Conservation (phyloP, 306 rosid species). For the Casuarina cunninghamiana region DNA sequence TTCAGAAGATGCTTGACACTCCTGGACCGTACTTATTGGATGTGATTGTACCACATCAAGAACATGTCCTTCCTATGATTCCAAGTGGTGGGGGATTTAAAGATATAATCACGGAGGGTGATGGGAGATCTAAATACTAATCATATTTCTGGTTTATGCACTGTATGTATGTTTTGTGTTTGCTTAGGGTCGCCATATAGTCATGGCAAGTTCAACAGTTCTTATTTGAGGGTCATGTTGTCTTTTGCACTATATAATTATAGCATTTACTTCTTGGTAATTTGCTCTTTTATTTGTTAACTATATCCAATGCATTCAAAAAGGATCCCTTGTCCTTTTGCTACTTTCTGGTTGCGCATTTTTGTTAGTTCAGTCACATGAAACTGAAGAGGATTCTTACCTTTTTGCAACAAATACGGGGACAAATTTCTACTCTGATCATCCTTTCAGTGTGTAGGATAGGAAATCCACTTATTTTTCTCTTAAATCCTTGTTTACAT, state of each 20-base stretch:
- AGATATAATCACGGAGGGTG: constrained; percentile 86
- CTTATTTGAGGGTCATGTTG: background rate
- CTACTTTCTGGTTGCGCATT: too few relatives aligned
- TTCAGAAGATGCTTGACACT: constrained; percentile 79
- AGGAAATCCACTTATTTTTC: too few relatives aligned
- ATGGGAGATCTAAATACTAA: constrained; percentile 68
- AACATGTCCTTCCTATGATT: constrained; percentile 96
- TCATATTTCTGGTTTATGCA: background rate
- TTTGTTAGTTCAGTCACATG: too few relatives aligned
- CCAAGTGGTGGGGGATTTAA: constrained; percentile 87
- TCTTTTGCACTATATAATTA: background rate
- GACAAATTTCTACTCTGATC: too few relatives aligned
- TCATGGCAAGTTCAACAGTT: constrained; percentile 14
- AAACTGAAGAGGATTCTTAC: too few relatives aligned
- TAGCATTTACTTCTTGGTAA: background rate
- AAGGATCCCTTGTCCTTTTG: too few relatives aligned
- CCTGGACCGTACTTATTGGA: constrained; percentile 91
- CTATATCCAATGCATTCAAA: too few relatives aligned
- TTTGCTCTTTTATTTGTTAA: background rate
- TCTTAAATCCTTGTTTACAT: too few relatives aligned
- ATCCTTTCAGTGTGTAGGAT: too few relatives aligned
- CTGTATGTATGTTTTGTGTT: constrained; percentile 29
- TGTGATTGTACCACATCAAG: constrained; percentile 92
- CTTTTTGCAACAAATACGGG: too few relatives aligned
- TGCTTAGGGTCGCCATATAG: background rate